phyloP scores from a whole-genome alignment of 306 rosid species.

The Malus sylvestris region DNA sequence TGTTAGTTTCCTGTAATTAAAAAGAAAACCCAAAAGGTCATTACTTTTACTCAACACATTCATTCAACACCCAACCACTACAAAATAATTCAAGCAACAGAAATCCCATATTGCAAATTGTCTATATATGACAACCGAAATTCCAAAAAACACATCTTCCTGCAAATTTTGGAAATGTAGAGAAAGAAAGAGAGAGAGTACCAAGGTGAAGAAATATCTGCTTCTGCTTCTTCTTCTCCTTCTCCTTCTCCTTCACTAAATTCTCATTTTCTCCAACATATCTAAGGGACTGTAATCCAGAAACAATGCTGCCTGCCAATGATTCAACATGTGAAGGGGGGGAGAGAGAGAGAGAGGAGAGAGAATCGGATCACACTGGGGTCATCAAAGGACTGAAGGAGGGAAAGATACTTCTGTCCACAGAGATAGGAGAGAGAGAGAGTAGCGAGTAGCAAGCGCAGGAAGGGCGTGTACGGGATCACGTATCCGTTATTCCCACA shows the following conservation, averaged over 20 bases:
- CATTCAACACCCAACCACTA: no score
- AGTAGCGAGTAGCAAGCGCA: not conserved
- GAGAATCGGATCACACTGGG: not conserved
- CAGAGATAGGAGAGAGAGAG: no score
- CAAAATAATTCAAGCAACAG: no score
- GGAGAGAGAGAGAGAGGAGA: not conserved
- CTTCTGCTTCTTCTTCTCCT: slow-evolving; percentile 8
- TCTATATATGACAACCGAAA: no score
- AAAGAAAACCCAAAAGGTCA: not conserved
- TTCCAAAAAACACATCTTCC: not conserved
- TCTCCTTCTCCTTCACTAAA: slow-evolving; percentile 1
- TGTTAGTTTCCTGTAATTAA: not conserved
- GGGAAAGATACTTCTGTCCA: no score
- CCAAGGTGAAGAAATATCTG: slow-evolving; percentile 7
- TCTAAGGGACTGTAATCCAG: not conserved
- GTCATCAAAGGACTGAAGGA: no score
- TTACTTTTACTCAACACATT: not conserved
- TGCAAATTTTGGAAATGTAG: not conserved
- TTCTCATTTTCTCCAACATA: not conserved
- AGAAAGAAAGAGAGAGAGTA: slow-evolving; percentile 6
- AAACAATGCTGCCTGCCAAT: not conserved
- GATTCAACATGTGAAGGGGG: not conserved
- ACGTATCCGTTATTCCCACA: not conserved
- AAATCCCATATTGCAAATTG: no score
- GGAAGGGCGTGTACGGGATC: slow-evolving; percentile 6